phyloP scores from a whole-genome alignment of 2,329 filamentous ascomycete species.

The Rhytidhysteron rufulum region DNA sequence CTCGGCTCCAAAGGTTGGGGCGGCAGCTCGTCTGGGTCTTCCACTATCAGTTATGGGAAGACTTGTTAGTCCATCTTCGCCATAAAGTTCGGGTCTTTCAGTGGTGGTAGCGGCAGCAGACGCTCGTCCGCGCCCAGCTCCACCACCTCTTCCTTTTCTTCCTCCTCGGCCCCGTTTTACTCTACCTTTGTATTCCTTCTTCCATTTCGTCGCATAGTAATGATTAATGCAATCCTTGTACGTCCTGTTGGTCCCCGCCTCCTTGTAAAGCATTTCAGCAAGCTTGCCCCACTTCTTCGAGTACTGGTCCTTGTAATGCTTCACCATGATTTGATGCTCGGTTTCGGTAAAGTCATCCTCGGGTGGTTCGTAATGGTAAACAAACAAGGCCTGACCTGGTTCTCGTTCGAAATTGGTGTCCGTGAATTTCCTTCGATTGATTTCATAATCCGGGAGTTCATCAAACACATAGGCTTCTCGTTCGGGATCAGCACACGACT shows the following conservation, averaged over 20 bases:
- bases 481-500: conserved; percentile 68
- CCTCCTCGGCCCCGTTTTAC: conserved; percentile 38
- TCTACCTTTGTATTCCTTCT: conserved; percentile 73
- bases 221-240: conserved; percentile 81
- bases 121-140: conserved; percentile 47
- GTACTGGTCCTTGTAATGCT: conserved; percentile 64
- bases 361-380: conserved; percentile 69
- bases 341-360: conserved; percentile 71
- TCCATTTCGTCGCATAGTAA: conserved; percentile 77
- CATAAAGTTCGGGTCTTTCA: conserved; percentile 35
- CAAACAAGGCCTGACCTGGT: conserved; percentile 62
- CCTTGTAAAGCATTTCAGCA: conserved; percentile 56
- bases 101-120: conserved; percentile 58
- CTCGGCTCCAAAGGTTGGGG: conserved; percentile 67
- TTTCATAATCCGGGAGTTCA: conserved; percentile 62
- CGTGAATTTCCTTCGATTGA: conserved; percentile 55
- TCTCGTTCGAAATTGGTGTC: conserved; percentile 64
- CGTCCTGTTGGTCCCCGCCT: conserved; percentile 54
- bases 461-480: conserved; percentile 73
- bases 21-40: conserved; percentile 51
- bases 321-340: conserved; percentile 68
- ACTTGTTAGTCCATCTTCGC: conserved; percentile 34
- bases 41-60: conserved; percentile 45
- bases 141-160: conserved; percentile 25
- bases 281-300: conserved; percentile 82